A percentile compares a stretch with the other conserved stretches of the same genome.
These are phyloP conservation scores for Escovopsis weberi DNA, from an alignment of 2,329 filamentous ascomycete genomes.

Conservation along the genomic window DNA sequence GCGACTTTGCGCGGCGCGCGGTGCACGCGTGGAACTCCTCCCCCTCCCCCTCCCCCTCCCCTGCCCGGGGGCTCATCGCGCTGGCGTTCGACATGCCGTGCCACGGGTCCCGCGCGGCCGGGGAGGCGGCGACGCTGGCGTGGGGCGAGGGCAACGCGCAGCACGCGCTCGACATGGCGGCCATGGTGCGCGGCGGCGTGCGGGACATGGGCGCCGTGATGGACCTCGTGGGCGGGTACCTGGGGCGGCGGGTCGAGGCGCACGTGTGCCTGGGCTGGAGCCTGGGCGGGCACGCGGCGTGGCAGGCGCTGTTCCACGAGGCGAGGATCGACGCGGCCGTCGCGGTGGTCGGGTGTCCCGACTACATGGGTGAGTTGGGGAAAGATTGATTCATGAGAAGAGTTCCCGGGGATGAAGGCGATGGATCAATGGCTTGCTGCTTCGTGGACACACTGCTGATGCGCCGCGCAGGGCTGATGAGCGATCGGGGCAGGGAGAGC, in stretches of 20 bases:
- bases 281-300: conserved; percentile 75
- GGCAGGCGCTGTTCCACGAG: conserved; percentile 70
- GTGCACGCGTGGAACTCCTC: conserved; percentile 51
- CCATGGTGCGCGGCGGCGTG: conserved; percentile 56
- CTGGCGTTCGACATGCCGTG: conserved; percentile 87
- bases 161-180: conserved; percentile 90
- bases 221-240: conserved; percentile 61
- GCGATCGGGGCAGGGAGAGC: conserved; percentile 58
- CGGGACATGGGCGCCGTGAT: conserved; percentile 64
- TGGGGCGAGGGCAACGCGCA: conserved; percentile 62
- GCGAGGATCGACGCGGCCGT: conserved; percentile 65
- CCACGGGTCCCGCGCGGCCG: conserved; percentile 62
- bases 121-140: conserved; percentile 53
- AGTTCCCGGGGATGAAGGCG: no score
- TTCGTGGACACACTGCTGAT: no score
- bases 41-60: conserved; percentile 3
- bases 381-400: conserved; percentile 5
- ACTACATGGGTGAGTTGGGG: conserved; percentile 50
- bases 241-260: conserved; percentile 37
- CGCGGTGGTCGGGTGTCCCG: conserved; percentile 75
- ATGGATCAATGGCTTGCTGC: background rate
- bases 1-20: conserved; percentile 51
- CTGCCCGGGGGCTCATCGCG: conserved; percentile 53
- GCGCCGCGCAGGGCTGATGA: conserved; percentile 43
- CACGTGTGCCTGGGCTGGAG: conserved; percentile 73